phyloP scores from a whole-genome alignment of 352 stramenopile genomes.

The Pythium pyrilobum region DNA sequence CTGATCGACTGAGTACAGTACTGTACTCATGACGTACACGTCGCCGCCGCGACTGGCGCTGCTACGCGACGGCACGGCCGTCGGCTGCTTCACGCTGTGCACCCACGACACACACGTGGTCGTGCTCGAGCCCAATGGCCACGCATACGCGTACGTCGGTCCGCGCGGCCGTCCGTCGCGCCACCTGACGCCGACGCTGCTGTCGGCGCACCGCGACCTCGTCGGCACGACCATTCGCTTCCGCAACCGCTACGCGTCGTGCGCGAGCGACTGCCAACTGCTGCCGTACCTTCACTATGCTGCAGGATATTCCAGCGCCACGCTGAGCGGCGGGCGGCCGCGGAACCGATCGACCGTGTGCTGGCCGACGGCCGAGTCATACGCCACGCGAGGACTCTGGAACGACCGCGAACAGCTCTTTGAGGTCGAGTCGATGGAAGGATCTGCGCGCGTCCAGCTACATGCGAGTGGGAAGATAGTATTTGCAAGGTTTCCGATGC shows the following conservation, averaged over 20 bases:
- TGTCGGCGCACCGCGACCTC: constrained; percentile 38
- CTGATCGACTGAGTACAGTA: background rate
- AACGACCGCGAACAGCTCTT: constrained; percentile 31
- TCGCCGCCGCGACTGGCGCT: constrained; percentile 32
- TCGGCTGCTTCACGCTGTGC: constrained; percentile 40
- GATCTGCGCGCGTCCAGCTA: constrained; percentile 30
- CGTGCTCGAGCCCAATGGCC: constrained; percentile 52
- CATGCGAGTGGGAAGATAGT: constrained; percentile 12
- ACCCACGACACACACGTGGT: constrained; percentile 51
- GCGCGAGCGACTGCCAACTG: constrained; percentile 2
- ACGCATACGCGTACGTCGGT: constrained; percentile 54
- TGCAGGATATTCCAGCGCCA: background rate
- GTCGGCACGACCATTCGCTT: constrained; percentile 37
- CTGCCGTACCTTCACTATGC: constrained; percentile 41
- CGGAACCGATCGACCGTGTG: background rate
- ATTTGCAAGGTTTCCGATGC: constrained; percentile 1
- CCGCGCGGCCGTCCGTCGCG: constrained; percentile 39
- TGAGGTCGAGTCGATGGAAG: constrained; percentile 65
- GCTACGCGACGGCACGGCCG: constrained; percentile 41
- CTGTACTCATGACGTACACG: too few relatives aligned
- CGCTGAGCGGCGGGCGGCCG: too few relatives aligned
- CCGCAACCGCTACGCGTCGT: constrained; percentile 46
- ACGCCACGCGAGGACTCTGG: constrained; percentile 22
- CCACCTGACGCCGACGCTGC: constrained; percentile 52
- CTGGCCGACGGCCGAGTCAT: constrained; percentile 17